phyloP scores from a whole-genome alignment of 2,329 filamentous ascomycete species.

The Fusarium haematococcum region DNA sequence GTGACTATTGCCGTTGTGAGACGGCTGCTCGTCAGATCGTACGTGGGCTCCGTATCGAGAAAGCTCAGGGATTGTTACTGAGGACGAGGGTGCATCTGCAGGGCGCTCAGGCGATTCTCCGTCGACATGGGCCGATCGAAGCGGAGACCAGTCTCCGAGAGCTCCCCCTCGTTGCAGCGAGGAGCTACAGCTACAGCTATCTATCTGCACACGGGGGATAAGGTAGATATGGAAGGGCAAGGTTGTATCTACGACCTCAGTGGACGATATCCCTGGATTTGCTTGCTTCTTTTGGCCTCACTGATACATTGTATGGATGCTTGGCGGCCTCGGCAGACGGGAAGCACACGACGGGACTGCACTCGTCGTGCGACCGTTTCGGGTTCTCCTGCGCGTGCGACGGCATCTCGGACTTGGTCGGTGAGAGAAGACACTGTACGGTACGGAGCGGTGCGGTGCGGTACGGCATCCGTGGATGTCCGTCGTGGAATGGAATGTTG shows the following conservation, averaged over 20 bases:
- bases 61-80: conserved; percentile 15
- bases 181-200: not conserved
- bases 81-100: conserved; percentile 32
- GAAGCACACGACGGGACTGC: not conserved
- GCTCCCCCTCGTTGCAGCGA: not conserved
- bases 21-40: conserved; percentile 17
- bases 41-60: conserved; percentile 16
- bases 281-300: not conserved
- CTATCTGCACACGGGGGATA: not conserved
- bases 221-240: not conserved
- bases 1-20: not conserved
- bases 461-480: not conserved
- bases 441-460: not conserved
- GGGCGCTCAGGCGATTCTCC: conserved; percentile 42
- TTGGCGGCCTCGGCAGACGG: not conserved
- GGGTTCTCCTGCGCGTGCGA: not conserved
- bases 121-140: conserved; percentile 41
- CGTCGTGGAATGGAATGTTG: conserved; percentile 23
- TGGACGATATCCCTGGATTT: not conserved
- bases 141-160: conserved; percentile 31
- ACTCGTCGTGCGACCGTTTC: conserved; percentile 2
- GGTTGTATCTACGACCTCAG: not conserved
- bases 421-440: conserved; percentile 5
- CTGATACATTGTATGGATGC: not conserved
- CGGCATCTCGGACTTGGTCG: conserved; percentile 10